phyloP scores from a whole-genome alignment of 768 basidiomycete species.

The Porpolomopsis calyptriformis region DNA sequence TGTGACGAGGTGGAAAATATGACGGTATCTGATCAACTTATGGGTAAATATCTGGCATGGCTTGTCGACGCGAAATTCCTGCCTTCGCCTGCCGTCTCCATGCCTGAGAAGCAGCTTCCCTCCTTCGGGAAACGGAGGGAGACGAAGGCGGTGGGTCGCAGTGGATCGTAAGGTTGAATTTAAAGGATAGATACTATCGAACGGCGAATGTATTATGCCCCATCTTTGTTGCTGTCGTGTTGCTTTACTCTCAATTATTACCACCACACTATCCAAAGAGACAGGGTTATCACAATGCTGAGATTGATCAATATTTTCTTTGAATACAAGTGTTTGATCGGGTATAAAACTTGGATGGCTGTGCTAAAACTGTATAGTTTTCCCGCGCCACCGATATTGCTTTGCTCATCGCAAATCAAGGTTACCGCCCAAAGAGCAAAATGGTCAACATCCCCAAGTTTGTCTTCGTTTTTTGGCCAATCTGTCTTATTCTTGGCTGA shows the following conservation, averaged over 20 bases:
- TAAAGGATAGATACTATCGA: no score
- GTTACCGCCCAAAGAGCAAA: neutral
- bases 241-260: no score
- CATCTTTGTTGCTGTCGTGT: no score
- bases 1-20: constrained; percentile 27
- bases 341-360: no score
- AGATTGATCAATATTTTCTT: no score
- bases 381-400: neutral
- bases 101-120: constrained; percentile 39
- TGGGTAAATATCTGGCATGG: constrained; percentile 91
- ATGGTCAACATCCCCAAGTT: constrained; percentile 98
- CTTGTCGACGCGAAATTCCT: constrained; percentile 79
- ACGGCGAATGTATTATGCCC: no score
- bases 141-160: constrained; percentile 61
- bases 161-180: constrained; percentile 44
- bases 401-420: no score
- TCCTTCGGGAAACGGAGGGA: constrained; percentile 26
- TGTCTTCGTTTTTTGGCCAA: constrained; percentile 21
- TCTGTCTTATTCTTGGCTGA: constrained; percentile 10
- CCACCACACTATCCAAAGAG: no score
- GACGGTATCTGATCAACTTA: constrained; percentile 65
- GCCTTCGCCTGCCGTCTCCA: constrained; percentile 34
- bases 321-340: no score
- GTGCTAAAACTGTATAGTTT: neutral
- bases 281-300: no score